These are phyloP conservation scores for Hanseniaspora hatyaiensis DNA, from an alignment of 805 yeast genomes.

Conservation along the genomic window DNA sequence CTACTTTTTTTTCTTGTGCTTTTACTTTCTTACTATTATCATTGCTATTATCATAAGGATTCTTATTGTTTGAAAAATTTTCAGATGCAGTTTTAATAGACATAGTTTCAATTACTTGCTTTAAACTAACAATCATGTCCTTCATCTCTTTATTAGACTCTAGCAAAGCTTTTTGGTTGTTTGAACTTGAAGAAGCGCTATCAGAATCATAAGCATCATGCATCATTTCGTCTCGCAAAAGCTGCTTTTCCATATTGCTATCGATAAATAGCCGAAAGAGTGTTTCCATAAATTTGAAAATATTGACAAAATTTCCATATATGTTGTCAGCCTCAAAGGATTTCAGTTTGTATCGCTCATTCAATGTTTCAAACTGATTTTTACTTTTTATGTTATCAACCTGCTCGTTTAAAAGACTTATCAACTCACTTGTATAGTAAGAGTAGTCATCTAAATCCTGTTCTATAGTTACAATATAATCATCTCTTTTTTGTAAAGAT, in stretches of 20 bases:
- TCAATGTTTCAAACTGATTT: slow-evolving; percentile 9
- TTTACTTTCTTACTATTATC: too few relatives aligned
- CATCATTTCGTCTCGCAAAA: slow-evolving; percentile 13
- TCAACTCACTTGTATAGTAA: slow-evolving; percentile 1
- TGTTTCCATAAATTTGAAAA: slow-evolving; percentile 2
- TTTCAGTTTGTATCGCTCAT: slow-evolving; percentile 6
- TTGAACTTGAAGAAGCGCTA: not conserved
- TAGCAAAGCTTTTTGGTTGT: slow-evolving; percentile 3
- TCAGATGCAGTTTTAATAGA: not conserved
- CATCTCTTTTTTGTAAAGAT: not conserved
- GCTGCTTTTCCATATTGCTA: slow-evolving; percentile 11
- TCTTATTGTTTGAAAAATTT: too few relatives aligned
- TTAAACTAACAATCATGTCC: not conserved
- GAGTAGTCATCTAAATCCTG: not conserved
- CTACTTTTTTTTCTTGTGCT: too few relatives aligned
- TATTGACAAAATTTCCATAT: slow-evolving; percentile 8
- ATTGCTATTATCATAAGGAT: too few relatives aligned
- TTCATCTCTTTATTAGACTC: not conserved
- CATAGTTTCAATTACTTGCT: not conserved
- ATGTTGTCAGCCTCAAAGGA: not conserved
- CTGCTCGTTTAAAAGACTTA: not conserved
- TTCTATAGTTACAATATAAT: not conserved
- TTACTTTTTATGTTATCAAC: not conserved
- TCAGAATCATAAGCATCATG: slow-evolving; percentile 11
- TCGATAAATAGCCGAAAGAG: slow-evolving; percentile 7